Evolutionary conservation across 495 filamentous ascomycete genomes (phyloP), one percentile per base, ranked within the genome.

Genomic region (Parmelia sp.): DNA sequence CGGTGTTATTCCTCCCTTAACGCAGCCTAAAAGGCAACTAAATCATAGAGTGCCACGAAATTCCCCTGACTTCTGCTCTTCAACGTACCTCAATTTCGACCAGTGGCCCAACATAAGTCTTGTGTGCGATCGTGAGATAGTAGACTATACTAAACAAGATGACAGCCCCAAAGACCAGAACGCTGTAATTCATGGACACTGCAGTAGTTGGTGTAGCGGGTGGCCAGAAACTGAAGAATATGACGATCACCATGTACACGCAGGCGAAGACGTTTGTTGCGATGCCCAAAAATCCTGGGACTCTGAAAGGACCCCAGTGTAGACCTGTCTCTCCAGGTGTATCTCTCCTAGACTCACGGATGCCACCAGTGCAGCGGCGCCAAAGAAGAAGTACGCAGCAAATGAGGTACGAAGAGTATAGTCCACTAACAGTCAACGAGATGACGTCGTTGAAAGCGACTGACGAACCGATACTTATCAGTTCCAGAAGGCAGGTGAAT

Each of bases 391-490:
- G 37, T 14, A 66, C 62, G 10, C 66, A 66, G 19, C 69, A 72
- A 40, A 78, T 64, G 17, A 78, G 66, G 60, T 79, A 78, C 1
- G 76, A 72, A 15, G 70, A 69, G 29, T 74, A 71, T 0, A 78
- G 70, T 12, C 71, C 68, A 31, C 64, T 67, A 33, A 75, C 64
- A 14, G 71, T 68, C 10, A 79, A 69, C 4, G 80, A 82, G 27
- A 75, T 68, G 27, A 84, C 72, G 27, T 74, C 73, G 67, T 80
- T 80, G 66, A 84, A 79, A n/a, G 80, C 81, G 4, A 75, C 72
- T 3, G 71, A 63, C 3, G 76, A 80, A 33, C 79, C 80, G 51
- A 85, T 73, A 65, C 79, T 80, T 68, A 85, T 83, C 29, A 83
- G 69, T 0, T 45, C 45, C 10, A 69, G 51, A 23, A 69, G 71